These are phyloP conservation scores for Penicillium sclerotiorum DNA, from an alignment of 2,329 filamentous ascomycete genomes.

Conservation along the genomic window DNA sequence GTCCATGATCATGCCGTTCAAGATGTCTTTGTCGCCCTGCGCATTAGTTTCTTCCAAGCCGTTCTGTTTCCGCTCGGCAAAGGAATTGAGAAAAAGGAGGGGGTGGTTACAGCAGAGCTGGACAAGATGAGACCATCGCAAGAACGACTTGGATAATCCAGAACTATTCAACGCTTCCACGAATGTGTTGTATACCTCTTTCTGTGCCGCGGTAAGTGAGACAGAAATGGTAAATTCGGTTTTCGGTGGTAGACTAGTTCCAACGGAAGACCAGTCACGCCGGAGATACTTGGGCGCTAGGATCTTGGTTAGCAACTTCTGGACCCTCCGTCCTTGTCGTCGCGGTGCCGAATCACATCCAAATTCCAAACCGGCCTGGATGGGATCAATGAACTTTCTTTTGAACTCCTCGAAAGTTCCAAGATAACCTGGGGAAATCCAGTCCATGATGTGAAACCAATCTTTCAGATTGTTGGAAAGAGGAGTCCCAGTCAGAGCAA, in stretches of 20 bases:
- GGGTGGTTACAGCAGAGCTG: slow-evolving; percentile 63
- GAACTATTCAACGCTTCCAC: slow-evolving; percentile 44
- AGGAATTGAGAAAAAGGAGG: slow-evolving; percentile 46
- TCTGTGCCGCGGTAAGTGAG: slow-evolving; percentile 68
- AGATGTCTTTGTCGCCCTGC: too few relatives aligned
- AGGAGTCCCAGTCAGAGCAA: slow-evolving; percentile 85
- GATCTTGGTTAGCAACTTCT: slow-evolving; percentile 70
- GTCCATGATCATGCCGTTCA: too few relatives aligned
- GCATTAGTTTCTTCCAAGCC: too few relatives aligned
- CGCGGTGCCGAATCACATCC: slow-evolving; percentile 64
- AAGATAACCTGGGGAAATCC: slow-evolving; percentile 79
- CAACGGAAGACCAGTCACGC: slow-evolving; percentile 68
- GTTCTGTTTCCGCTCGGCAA: too few relatives aligned
- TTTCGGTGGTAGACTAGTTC: slow-evolving; percentile 70
- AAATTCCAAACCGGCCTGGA: slow-evolving; percentile 68
- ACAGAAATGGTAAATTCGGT: slow-evolving; percentile 80
- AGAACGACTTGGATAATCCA: slow-evolving; percentile 50
- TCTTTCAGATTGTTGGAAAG: slow-evolving; percentile 82
- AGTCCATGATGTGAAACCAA: slow-evolving; percentile 85
- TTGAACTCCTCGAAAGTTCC: slow-evolving; percentile 70
- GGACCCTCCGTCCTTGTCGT: slow-evolving; percentile 64
- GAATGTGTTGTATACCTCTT: slow-evolving; percentile 61
- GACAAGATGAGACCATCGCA: slow-evolving; percentile 57
- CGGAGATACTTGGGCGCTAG: slow-evolving; percentile 79
- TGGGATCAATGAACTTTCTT: slow-evolving; percentile 70